Evolutionary conservation across 2,329 filamentous ascomycete species (phyloP).

Genomic region (Fusarium caatingaense): DNA sequence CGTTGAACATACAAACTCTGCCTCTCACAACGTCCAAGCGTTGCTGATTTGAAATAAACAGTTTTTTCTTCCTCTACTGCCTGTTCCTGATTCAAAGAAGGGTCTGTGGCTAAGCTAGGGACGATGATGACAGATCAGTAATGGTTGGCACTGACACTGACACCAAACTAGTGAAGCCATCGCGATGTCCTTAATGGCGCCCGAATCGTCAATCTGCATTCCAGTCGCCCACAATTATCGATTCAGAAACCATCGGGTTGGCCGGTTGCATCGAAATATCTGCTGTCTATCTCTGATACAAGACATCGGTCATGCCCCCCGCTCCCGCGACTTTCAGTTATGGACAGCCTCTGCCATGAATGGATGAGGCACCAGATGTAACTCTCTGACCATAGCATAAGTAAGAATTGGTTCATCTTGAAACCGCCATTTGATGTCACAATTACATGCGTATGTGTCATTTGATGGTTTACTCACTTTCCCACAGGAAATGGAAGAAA

Average conservation of each 20-base stretch:
- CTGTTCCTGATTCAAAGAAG: neutral
- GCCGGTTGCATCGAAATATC: slow-evolving; percentile 16
- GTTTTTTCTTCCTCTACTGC: neutral
- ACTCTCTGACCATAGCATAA: neutral
- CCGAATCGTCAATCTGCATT: slow-evolving; percentile 20
- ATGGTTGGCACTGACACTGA: neutral
- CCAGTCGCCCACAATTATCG: slow-evolving; percentile 15
- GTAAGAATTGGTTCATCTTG: neutral
- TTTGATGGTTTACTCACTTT: neutral
- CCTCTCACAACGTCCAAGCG: slow-evolving; percentile 8
- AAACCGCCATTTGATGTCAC: neutral
- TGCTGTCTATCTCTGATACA: slow-evolving; percentile 12
- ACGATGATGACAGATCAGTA: neutral
- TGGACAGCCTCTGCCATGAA: neutral
- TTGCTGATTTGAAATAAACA: slow-evolving; percentile 29
- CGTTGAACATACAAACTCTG: neutral
- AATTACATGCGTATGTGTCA: neutral
- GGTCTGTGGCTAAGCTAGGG: neutral
- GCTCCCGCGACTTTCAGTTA: neutral
- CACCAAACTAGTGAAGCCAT: slow-evolving; percentile 31
- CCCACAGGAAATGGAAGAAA: neutral
- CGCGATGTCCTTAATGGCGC: slow-evolving; percentile 19
- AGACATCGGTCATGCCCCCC: slow-evolving; percentile 16
- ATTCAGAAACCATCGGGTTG: neutral
- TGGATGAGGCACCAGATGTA: neutral